Percentiles rank a stretch among this genome's conserved stretches.
phyloP scores from a whole-genome alignment of 2,329 filamentous ascomycete species.

The Stenocarpella maydis region DNA sequence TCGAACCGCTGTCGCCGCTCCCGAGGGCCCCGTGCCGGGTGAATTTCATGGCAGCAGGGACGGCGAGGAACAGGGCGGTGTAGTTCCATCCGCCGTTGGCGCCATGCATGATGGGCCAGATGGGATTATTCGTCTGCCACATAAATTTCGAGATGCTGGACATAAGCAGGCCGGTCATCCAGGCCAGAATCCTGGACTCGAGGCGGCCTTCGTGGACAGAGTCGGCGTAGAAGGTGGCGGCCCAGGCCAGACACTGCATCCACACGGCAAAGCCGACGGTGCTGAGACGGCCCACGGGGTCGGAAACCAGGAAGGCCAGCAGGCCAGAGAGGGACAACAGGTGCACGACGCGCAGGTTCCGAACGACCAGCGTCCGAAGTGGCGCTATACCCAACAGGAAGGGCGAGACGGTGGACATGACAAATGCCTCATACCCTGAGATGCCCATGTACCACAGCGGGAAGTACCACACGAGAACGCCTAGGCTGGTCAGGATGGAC shows the following conservation, averaged over 20 bases:
- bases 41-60: conserved; percentile 79
- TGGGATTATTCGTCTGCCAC: conserved; percentile 92
- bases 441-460: conserved; percentile 99
- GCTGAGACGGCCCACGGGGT: conserved; percentile 80
- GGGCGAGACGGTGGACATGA: conserved; percentile 86
- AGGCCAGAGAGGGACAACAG: conserved; percentile 78
- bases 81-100: conserved; percentile 94
- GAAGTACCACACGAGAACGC: conserved; percentile 95
- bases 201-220: conserved; percentile 77
- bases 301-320: conserved; percentile 77
- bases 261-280: conserved; percentile 81
- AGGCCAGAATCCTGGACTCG: conserved; percentile 83
- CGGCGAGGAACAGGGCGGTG: conserved; percentile 76
- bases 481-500: conserved; percentile 90
- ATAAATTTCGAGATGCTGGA: conserved; percentile 93
- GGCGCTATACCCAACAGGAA: conserved; percentile 76
- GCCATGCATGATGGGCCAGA: conserved; percentile 94
- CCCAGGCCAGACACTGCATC: conserved; percentile 85
- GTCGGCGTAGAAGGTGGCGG: conserved; percentile 81
- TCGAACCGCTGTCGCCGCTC: conserved; percentile 46
- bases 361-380: conserved; percentile 72
- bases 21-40: conserved; percentile 70
- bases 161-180: conserved; percentile 80
- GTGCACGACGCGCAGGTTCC: conserved; percentile 75
- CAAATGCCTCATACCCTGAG: conserved; percentile 90